Conservation (phyloP, 352 stramenopile species). For the Phytophthora brassicae region DNA sequence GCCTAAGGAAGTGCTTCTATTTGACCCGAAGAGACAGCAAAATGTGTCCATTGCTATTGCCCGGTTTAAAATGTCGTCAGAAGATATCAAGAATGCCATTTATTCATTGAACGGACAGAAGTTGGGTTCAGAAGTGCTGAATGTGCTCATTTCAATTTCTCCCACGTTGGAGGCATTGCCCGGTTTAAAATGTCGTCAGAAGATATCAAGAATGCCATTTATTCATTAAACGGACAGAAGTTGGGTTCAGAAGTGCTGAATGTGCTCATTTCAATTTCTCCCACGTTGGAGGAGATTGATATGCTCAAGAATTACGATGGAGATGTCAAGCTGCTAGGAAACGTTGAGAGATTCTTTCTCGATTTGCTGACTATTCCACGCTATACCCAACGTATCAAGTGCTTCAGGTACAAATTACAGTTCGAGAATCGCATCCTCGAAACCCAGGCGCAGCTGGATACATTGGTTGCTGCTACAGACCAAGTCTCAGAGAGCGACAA, state of each 20-base stretch:
- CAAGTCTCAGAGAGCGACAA: conserved; percentile 82
- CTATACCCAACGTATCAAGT: conserved; percentile 89
- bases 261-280: conserved; percentile 87
- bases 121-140: conserved; percentile 82
- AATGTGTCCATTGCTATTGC: conserved; percentile 99
- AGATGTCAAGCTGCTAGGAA: conserved; percentile 81
- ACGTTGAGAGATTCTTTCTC: conserved; percentile 89
- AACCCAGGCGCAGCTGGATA: conserved; percentile 82
- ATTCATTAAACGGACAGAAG: conserved; percentile 69
- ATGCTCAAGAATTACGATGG: conserved; percentile 91
- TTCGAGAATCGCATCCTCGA: conserved; percentile 87
- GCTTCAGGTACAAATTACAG: conserved; percentile 83
- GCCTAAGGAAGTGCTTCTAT: conserved; percentile 81
- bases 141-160: conserved; percentile 87
- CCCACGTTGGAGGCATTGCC: conserved; percentile 90
- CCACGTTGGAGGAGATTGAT: conserved; percentile 89
- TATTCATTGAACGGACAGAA: conserved; percentile 75
- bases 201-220: conserved; percentile 87
- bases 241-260: conserved; percentile 85
- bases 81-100: conserved; percentile 86
- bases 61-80: conserved; percentile 92
- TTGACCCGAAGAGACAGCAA: conserved; percentile 96
- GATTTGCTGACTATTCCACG: conserved; percentile 84
- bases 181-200: conserved; percentile 92
- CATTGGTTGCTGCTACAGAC: conserved; percentile 76